Evolutionary conservation across 805 yeast genomes (phyloP).

Genomic region (Wickerhamomyces canadensis): DNA sequence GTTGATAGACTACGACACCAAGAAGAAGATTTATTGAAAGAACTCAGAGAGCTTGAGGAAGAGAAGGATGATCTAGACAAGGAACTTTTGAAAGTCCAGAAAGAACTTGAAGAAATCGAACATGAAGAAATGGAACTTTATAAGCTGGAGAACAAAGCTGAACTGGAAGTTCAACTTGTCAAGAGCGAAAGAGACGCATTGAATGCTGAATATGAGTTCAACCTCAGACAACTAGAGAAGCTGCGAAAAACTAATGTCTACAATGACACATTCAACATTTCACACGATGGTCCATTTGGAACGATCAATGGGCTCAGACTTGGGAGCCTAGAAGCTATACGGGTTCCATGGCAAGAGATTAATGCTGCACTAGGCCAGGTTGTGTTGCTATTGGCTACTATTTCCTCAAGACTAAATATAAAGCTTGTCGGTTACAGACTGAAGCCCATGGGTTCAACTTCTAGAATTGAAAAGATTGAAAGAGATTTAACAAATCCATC

Average conservation of each 20-base stretch:
- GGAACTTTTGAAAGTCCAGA: conserved; percentile 33
- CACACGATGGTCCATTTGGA: conserved; percentile 80
- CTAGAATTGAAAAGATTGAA: conserved; percentile 60
- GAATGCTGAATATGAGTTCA: conserved; percentile 55
- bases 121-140: conserved; percentile 42
- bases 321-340: conserved; percentile 57
- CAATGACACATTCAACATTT: conserved; percentile 76
- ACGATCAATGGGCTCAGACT: conserved; percentile 80
- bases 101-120: conserved; percentile 41
- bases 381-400: conserved; percentile 60
- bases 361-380: conserved; percentile 90
- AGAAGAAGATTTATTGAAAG: conserved; percentile 39
- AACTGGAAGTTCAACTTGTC: conserved; percentile 45
- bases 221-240: conserved; percentile 60
- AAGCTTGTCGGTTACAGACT: conserved; percentile 55
- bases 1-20: conserved; percentile 28
- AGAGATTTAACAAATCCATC: conserved; percentile 29
- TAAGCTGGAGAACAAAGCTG: conserved; percentile 47
- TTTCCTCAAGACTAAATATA: conserved; percentile 51
- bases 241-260: conserved; percentile 76
- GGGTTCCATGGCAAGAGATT: conserved; percentile 84
- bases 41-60: conserved; percentile 38
- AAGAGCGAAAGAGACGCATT: conserved; percentile 55
- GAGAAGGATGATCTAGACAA: conserved; percentile 27
- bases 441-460: conserved; percentile 80